Evolutionary conservation across 2,329 filamentous ascomycete species (phyloP).

Genomic region (Scedosporium dehoogii): DNA sequence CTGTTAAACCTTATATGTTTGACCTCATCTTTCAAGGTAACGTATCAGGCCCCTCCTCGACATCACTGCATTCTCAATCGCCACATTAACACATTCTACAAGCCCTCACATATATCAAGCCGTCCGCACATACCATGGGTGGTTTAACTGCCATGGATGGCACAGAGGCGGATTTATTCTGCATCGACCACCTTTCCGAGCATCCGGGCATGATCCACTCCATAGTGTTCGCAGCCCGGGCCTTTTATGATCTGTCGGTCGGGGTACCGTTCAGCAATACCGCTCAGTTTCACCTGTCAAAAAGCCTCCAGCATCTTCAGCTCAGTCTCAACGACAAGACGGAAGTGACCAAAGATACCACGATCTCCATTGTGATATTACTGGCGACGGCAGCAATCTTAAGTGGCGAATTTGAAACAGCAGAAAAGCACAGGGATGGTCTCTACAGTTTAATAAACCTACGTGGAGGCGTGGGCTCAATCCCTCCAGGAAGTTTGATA

Average conservation of each 20-base stretch:
- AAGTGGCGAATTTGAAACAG: conserved; percentile 13
- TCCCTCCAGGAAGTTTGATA: conserved; percentile 10
- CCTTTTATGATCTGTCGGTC: conserved; percentile 13
- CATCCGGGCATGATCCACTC: conserved; percentile 16
- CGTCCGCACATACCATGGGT: conserved; percentile 11
- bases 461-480: conserved; percentile 12
- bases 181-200: conserved; percentile 12
- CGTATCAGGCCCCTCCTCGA: neutral
- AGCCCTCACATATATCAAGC: conserved; percentile 12
- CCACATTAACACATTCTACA: conserved; percentile 6
- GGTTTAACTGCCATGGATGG: conserved; percentile 8
- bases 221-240: conserved; percentile 15
- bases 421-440: conserved; percentile 16
- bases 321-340: conserved; percentile 10
- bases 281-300: conserved; percentile 12
- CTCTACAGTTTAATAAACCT: conserved; percentile 14
- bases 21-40: conserved; percentile 4
- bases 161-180: conserved; percentile 10
- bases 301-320: conserved; percentile 13
- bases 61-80: neutral
- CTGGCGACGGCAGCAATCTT: conserved; percentile 15
- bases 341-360: conserved; percentile 11
- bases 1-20: conserved; percentile 4
- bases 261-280: conserved; percentile 5
- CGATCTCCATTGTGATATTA: conserved; percentile 13